Conservation (phyloP, 2,329 filamentous ascomycete species). For the Epichloe glyceriae region DNA sequence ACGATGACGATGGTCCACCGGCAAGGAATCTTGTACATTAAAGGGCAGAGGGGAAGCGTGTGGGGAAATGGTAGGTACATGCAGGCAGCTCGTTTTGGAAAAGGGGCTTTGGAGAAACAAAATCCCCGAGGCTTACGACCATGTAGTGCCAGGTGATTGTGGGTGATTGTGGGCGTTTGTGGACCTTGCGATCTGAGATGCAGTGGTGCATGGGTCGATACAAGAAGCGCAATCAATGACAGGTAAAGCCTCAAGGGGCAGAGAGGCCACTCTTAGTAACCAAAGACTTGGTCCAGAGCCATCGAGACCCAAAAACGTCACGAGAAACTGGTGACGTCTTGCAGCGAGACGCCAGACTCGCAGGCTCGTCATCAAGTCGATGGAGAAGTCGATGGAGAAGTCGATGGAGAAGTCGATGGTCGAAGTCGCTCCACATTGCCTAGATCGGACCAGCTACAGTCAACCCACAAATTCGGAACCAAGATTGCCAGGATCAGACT, state of each 20-base stretch:
- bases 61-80: not conserved
- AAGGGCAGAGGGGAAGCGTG: not conserved
- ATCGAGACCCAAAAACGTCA: not conserved
- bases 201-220: not conserved
- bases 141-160: not conserved
- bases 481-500: not conserved
- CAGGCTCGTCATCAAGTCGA: too few relatives aligned
- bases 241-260: not conserved
- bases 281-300: not conserved
- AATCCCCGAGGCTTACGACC: not conserved
- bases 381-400: not conserved
- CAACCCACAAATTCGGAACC: not conserved
- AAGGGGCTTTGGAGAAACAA: not conserved
- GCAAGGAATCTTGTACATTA: not conserved
- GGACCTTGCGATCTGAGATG: conserved; percentile 1
- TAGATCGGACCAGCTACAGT: conserved; percentile 3
- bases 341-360: not conserved
- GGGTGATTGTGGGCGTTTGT: not conserved
- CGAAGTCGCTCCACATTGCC: conserved; percentile 1
- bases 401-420: conserved; percentile 2
- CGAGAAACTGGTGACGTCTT: not conserved
- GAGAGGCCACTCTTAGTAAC: not conserved
- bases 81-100: not conserved
- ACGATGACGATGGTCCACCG: not conserved
- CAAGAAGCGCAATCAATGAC: not conserved